These are phyloP conservation scores for Acanthamoeba healyi DNA, from an alignment of 208 protist species.

Conservation along the genomic window DNA sequence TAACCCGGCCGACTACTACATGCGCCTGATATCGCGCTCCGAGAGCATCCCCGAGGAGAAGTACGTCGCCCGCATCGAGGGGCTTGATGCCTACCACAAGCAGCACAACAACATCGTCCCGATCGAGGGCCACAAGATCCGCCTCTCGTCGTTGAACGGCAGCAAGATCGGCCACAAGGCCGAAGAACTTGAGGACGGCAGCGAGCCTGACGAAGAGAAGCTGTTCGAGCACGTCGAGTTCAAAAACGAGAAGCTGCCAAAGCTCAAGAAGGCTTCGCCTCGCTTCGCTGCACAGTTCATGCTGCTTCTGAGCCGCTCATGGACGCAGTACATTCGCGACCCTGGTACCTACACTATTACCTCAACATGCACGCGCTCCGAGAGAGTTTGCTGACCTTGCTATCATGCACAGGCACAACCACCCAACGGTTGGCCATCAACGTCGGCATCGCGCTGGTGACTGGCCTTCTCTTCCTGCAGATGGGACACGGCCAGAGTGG, in stretches of 20 bases:
- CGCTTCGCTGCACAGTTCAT: background rate
- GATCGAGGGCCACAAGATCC: constrained; percentile 7
- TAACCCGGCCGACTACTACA: constrained; percentile 57
- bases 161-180: background rate
- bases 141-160: background rate
- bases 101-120: constrained; percentile 20
- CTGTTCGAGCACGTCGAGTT: background rate
- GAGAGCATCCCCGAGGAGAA: constrained; percentile 22
- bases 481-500: background rate
- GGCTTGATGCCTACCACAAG: constrained; percentile 37
- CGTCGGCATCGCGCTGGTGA: background rate
- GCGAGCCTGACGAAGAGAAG: background rate
- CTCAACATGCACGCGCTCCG: no score
- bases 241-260: constrained; percentile 48
- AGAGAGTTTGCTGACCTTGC: no score
- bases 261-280: constrained; percentile 16
- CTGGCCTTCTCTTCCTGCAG: background rate
- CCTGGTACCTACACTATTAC: no score
- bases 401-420: constrained; percentile 2
- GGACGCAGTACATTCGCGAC: constrained; percentile 49
- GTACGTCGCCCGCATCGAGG: background rate
- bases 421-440: background rate
- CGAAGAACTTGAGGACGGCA: background rate
- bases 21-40: background rate
- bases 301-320: background rate